Evolutionary conservation across 2,329 filamentous ascomycete genomes (phyloP), one percentile per base, ranked within the genome.

Genomic region (Aspergillus sp.): DNA sequence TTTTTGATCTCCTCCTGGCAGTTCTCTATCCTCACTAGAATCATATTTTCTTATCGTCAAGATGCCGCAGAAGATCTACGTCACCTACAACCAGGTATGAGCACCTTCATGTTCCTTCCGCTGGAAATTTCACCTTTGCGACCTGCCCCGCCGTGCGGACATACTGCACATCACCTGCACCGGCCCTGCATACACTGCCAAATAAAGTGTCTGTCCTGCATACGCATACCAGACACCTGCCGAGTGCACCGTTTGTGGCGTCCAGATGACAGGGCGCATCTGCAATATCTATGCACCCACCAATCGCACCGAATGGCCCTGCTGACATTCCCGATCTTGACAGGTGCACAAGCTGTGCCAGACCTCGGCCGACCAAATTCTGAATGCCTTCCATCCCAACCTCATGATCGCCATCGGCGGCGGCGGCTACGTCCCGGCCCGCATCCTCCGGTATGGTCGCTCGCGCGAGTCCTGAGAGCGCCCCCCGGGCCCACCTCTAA

Each of bases 371-470:
- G 81, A 85, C 59, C 79, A 81, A 64, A 95, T 97, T 72, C 86
- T 99, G 65, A 79, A 86, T 70, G 85, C 89, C 14, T 91, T 96
- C 81, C 83, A 91, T 71, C 94, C 94, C 36, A 90, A 96, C 74
- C 88, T 99, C 64, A 96, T 99, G 83, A 96, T 99, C 74, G 94
- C 94, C 71, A 97, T 97, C 72, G 94, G 94, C 65, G 94, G 94
- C 60, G 94, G 94, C 66, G 94, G 94, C 67, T 99, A 97, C 76
- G 91, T 99, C 38, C 94, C 94, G 56, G 94, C 94, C 43, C 89
- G 94, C 65, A 99, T 99, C 73, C 84, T 99, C 59, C 90, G 94
- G 79, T 84, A 76, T 55, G 68, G 11, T 31, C 31, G 41, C 7
- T 43, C 21, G 36, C 4, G 23, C 41, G 19, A 21, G 3, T 23